A percentile compares a stretch with the other conserved stretches of the same genome.
phyloP scores from a whole-genome alignment of 2,329 filamentous ascomycete genomes.

The Cladophialophora yegresii region DNA sequence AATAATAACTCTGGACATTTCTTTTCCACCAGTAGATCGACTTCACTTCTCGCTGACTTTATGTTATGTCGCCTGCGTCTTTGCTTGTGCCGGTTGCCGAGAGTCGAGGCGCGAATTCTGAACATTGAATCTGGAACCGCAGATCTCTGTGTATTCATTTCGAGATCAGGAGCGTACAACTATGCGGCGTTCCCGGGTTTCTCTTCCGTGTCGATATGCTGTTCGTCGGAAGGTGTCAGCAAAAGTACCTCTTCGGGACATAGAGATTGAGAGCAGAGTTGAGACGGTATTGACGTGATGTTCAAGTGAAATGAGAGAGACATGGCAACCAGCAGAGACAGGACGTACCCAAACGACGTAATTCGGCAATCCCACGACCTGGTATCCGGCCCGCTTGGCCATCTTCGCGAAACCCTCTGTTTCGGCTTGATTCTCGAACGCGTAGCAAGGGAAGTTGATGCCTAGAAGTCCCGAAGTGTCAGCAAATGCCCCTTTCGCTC shows the following conservation, averaged over 20 bases:
- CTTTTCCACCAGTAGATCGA: neutral
- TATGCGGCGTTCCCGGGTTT: slow-evolving; percentile 71
- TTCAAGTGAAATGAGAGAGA: neutral
- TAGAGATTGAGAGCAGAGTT: neutral
- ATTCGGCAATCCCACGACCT: slow-evolving; percentile 89
- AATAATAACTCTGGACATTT: neutral
- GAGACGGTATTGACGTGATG: neutral
- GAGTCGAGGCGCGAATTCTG: neutral
- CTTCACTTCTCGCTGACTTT: neutral
- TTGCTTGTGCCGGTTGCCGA: neutral
- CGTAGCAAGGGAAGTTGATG: slow-evolving; percentile 95
- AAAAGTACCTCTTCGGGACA: neutral
- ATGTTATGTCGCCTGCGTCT: neutral
- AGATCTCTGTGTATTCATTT: neutral
- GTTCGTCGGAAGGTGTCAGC: slow-evolving; percentile 3
- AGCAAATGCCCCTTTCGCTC: neutral
- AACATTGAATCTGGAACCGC: neutral
- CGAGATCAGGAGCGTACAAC: neutral
- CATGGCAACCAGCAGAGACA: neutral
- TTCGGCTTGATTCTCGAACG: slow-evolving; percentile 98
- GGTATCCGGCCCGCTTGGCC: slow-evolving; percentile 93
- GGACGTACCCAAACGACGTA: slow-evolving; percentile 79
- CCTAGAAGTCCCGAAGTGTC: slow-evolving; percentile 53
- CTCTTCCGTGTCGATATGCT: slow-evolving; percentile 91
- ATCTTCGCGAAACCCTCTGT: slow-evolving; percentile 99